Evolutionary conservation across 345 rosid species (phyloP).

Genomic region (Cardamine occulta): DNA sequence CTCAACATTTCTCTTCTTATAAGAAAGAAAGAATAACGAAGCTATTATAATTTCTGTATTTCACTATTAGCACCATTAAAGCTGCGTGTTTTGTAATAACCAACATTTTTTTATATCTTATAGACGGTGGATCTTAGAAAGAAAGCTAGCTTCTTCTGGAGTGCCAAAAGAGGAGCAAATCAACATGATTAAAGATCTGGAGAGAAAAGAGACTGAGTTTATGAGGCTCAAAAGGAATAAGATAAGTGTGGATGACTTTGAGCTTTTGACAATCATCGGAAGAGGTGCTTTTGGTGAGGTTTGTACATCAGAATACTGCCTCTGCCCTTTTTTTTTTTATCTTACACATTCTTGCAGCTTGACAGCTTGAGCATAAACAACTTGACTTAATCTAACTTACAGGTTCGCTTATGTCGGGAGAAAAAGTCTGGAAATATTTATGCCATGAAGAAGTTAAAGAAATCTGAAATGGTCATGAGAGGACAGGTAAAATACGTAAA

Average conservation of each 20-base stretch:
- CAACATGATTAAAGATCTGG: conserved; percentile 86
- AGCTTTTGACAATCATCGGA: conserved; percentile 84
- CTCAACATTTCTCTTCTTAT: background rate
- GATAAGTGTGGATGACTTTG: conserved; percentile 91
- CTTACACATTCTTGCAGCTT: conserved; percentile 1
- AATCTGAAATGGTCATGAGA: conserved; percentile 94
- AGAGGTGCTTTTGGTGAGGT: conserved; percentile 97
- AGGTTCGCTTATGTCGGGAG: conserved; percentile 92
- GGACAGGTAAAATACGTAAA: conserved; percentile 75
- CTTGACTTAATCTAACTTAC: conserved; percentile 27
- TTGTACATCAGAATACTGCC: conserved; percentile 35
- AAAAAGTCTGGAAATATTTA: conserved; percentile 94
- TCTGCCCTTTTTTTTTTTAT: background rate
- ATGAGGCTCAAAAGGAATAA: conserved; percentile 95
- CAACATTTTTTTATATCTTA: conserved; percentile 41
- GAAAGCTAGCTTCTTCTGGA: conserved; percentile 83
- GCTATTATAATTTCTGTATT: background rate
- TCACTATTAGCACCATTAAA: background rate
- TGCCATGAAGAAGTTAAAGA: conserved; percentile 99
- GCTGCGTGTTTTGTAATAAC: conserved; percentile 9
- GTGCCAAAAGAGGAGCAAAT: conserved; percentile 91
- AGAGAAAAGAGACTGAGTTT: conserved; percentile 92
- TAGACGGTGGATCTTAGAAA: conserved; percentile 95
- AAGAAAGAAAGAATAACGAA: background rate
- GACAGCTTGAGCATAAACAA: background rate